phyloP scores from a whole-genome alignment of 257 asterid species.

The Solanum chmielewskii region DNA sequence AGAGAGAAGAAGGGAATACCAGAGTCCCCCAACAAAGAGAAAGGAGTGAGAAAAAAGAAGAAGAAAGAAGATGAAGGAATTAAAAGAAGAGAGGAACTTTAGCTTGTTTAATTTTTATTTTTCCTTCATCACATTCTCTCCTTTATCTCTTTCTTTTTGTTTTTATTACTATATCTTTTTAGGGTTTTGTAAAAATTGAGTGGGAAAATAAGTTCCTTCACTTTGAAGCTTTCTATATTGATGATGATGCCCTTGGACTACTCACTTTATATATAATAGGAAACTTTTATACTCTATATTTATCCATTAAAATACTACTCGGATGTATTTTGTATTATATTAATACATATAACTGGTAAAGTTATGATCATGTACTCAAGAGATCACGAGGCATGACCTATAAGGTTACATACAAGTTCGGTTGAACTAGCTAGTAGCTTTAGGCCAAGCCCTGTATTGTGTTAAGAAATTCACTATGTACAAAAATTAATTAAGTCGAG shows the following conservation, averaged over 20 bases:
- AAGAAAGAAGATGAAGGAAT: conserved; percentile 10
- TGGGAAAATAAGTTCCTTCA: conserved; percentile 23
- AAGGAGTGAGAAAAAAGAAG: background rate
- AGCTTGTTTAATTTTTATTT: conserved; percentile 1
- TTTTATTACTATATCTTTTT: conserved; percentile 11
- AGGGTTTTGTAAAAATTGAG: conserved; percentile 17
- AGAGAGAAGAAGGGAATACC: conserved; percentile 18
- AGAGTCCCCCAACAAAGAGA: conserved; percentile 10
- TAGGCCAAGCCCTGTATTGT: background rate
- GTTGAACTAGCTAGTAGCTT: background rate
- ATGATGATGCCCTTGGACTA: background rate
- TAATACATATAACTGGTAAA: background rate
- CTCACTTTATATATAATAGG: background rate
- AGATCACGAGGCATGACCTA: background rate
- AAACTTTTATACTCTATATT: background rate
- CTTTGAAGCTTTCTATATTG: conserved; percentile 16
- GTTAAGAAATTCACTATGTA: background rate
- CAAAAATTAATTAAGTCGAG: background rate
- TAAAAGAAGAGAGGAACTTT: conserved; percentile 14
- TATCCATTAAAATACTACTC: background rate
- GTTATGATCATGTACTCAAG: background rate
- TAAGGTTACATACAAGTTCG: background rate
- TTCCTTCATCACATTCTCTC: conserved; percentile 5
- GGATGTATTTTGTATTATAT: background rate
- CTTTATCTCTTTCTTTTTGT: conserved; percentile 14